Evolutionary conservation across 805 yeast genomes (phyloP).

Genomic region (Yamadazyma nakazawae): DNA sequence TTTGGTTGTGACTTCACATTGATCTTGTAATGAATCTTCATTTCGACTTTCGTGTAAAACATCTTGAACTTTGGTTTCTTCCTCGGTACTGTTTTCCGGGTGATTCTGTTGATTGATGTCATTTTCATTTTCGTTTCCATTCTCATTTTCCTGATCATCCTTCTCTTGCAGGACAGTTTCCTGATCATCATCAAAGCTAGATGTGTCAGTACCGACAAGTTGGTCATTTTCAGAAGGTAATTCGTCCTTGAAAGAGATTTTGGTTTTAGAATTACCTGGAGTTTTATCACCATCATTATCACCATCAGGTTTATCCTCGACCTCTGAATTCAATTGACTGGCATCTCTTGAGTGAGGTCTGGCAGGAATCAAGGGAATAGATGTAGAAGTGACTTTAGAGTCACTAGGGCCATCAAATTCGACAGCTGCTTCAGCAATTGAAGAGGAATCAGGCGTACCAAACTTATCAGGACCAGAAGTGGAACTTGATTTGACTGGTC

Average conservation of each 20-base stretch:
- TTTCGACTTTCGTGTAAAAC: not conserved
- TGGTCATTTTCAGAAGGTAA: slow-evolving; percentile 14
- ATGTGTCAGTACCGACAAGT: slow-evolving; percentile 15
- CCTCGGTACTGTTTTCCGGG: slow-evolving; percentile 21
- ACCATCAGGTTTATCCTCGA: not conserved
- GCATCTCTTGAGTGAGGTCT: slow-evolving; percentile 2
- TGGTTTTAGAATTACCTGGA: slow-evolving; percentile 30
- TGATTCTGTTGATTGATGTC: not conserved
- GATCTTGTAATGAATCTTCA: not conserved
- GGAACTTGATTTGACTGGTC: slow-evolving; percentile 19
- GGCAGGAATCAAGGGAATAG: slow-evolving; percentile 3
- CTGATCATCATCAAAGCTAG: slow-evolving; percentile 29
- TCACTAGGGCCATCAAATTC: not conserved
- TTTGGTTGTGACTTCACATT: not conserved
- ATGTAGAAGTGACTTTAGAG: not conserved
- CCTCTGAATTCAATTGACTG: slow-evolving; percentile 2
- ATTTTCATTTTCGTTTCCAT: not conserved
- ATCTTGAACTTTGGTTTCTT: not conserved
- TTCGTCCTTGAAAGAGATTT: slow-evolving; percentile 27
- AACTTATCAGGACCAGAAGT: not conserved
- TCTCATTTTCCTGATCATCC: slow-evolving; percentile 11
- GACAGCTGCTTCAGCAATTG: not conserved
- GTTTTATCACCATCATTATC: slow-evolving; percentile 30
- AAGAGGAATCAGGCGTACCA: not conserved
- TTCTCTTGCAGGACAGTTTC: slow-evolving; percentile 28